Base-by-base conservation (phyloP, 345 rosid species). In the Boechera stricta region DNA sequence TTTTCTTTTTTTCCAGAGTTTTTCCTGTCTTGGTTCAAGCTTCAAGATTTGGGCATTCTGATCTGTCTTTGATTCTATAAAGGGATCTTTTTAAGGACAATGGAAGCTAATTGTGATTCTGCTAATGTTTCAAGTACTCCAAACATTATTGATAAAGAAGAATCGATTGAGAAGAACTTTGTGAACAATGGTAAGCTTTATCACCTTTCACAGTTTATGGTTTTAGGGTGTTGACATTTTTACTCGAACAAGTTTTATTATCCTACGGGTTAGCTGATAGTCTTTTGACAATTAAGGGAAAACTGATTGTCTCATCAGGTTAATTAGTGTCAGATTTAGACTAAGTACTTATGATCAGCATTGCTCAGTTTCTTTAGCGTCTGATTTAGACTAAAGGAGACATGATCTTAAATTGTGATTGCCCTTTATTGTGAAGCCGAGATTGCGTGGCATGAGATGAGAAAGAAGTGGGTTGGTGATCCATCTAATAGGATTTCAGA, bases 401-500 rank as follows among this genome's bases (percentile, higher is more conserved):
- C 15, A 76, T 28, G 48, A 54, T 61, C 15, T 55, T 42, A 35
- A 26, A 7, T 10, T 60, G 42, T 58, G 58, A 16, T 48, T 65
- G 12, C 8, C 5, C 3, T 4, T 12, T 29, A 4, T 39, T 53
- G 10, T 72, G 77, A 28, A 78, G 78, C 78, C 9, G 82, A 78
- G 82, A 67, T 73, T 44, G 77, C 78, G 0, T 78, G 82, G 82
- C 78, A 78, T 49, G 82, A 73, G 78, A 32, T 78, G 82, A 73
- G 82, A 16, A 78, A 60, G 74, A 73, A 67, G 10, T 78, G 82
- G 82, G 65, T 78, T 73, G 82, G 82, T n/a, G 82, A 78, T 42
- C 74, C 64, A 12, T 72, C 82, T 60, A 59, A 67, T 7, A 59
- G 74, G 51, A 73, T 74, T 52, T 52, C 78, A n/a, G 64, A 52